Conservation (phyloP, 2,329 filamentous ascomycete genomes). For the Aspergillus fumigatus region DNA sequence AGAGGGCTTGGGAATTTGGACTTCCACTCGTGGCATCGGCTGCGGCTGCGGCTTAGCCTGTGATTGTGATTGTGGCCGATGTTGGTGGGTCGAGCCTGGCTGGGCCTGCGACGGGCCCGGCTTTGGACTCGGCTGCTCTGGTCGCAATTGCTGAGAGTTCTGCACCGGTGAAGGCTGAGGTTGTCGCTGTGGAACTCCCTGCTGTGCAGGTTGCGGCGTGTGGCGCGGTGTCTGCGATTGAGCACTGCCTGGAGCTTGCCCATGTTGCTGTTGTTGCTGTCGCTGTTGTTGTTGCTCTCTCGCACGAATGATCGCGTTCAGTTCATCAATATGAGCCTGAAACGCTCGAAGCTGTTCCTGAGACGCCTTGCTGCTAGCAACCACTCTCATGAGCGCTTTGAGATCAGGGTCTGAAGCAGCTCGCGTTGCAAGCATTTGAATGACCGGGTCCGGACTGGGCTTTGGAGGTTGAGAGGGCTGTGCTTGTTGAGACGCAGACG, state of each 20-base stretch:
- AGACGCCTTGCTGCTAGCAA: slow-evolving; percentile 46
- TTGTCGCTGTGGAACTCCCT: slow-evolving; percentile 5
- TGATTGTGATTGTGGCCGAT: slow-evolving; percentile 4
- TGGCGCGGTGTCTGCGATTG: slow-evolving; percentile 15
- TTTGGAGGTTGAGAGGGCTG: slow-evolving; percentile 36
- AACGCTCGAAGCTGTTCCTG: slow-evolving; percentile 47
- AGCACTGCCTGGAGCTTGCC: slow-evolving; percentile 12
- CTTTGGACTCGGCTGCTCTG: slow-evolving; percentile 6
- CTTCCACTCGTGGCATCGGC: slow-evolving; percentile 16
- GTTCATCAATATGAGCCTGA: slow-evolving; percentile 48
- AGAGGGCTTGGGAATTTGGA: slow-evolving; percentile 13
- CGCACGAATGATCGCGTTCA: slow-evolving; percentile 47
- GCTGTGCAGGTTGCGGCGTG: slow-evolving; percentile 13
- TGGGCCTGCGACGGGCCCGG: slow-evolving; percentile 1
- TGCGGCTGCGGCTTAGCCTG: slow-evolving; percentile 9
- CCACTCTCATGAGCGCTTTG: slow-evolving; percentile 49
- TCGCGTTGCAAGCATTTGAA: slow-evolving; percentile 50
- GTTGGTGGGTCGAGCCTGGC: slow-evolving; percentile 1
- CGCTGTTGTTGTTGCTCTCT: slow-evolving; percentile 38
- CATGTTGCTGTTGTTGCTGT: slow-evolving; percentile 26
- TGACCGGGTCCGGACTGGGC: slow-evolving; percentile 47
- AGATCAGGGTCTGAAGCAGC: slow-evolving; percentile 46
- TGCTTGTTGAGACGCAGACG: slow-evolving; percentile 24
- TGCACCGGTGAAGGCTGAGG: slow-evolving; percentile 7
- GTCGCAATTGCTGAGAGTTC: slow-evolving; percentile 9